phyloP scores from a whole-genome alignment of 2,329 filamentous ascomycete genomes.

The Lachnellula arida region DNA sequence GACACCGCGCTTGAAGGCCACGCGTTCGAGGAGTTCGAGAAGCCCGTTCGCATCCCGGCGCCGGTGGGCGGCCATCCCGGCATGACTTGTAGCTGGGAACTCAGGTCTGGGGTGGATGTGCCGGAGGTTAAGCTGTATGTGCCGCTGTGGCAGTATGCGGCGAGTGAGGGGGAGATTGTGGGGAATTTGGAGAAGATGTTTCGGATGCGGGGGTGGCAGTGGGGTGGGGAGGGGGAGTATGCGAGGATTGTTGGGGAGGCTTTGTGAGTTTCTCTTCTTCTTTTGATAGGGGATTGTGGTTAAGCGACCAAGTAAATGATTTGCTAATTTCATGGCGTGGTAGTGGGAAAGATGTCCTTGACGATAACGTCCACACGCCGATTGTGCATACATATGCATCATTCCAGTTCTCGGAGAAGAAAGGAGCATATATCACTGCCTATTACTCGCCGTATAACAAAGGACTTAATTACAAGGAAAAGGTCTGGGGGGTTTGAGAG shows the following conservation, averaged over 20 bases:
- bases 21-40: background rate
- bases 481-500: too few relatives aligned
- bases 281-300: background rate
- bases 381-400: background rate
- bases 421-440: background rate
- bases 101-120: background rate
- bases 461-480: too few relatives aligned
- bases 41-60: background rate
- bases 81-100: background rate
- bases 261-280: background rate
- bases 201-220: background rate
- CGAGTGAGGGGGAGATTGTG: background rate
- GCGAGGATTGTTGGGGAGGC: background rate
- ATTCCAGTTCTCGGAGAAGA: background rate
- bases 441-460: background rate
- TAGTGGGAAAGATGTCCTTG: background rate
- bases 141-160: background rate
- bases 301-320: background rate
- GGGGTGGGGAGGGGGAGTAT: background rate
- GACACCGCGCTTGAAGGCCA: background rate
- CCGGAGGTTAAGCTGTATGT: background rate
- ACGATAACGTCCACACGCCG: background rate
- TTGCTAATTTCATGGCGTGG: background rate
- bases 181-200: background rate
- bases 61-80: background rate